These are phyloP conservation scores for Dissophora globulifera DNA, from an alignment of 192 early-diverging fungal genomes.

Conservation along the genomic window DNA sequence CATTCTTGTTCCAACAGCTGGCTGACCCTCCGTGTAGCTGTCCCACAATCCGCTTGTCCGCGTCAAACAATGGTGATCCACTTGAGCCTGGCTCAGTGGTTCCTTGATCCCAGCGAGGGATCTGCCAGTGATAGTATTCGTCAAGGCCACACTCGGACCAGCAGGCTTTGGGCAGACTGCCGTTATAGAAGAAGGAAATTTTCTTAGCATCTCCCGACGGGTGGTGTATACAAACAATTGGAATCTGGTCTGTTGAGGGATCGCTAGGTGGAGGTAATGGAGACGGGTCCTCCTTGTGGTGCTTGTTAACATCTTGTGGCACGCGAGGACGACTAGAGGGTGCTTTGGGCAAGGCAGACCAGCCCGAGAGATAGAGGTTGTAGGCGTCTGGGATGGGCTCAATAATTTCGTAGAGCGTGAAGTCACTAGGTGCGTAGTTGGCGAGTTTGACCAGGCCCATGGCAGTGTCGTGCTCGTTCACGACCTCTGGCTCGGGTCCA, in stretches of 20 bases:
- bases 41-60: slow-evolving; percentile 56
- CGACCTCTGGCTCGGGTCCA: slow-evolving; percentile 17
- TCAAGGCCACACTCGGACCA: slow-evolving; percentile 51
- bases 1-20: slow-evolving; percentile 55
- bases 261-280: neutral
- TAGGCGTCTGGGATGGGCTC: slow-evolving; percentile 57
- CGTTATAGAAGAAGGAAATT: slow-evolving; percentile 56
- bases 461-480: slow-evolving; percentile 54
- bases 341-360: slow-evolving; percentile 34
- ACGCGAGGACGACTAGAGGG: slow-evolving; percentile 19
- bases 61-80: slow-evolving; percentile 57
- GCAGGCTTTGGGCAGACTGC: slow-evolving; percentile 39
- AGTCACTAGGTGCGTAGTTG: slow-evolving; percentile 42
- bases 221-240: slow-evolving; percentile 58
- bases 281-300: slow-evolving; percentile 5
- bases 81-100: slow-evolving; percentile 60
- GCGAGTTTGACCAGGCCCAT: slow-evolving; percentile 52
- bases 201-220: slow-evolving; percentile 60
- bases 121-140: slow-evolving; percentile 53
- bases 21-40: slow-evolving; percentile 60
- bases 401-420: slow-evolving; percentile 52
- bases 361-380: slow-evolving; percentile 55
- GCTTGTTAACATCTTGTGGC: too few species aligned
- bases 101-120: slow-evolving; percentile 54
- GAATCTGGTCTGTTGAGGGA: slow-evolving; percentile 5